Conservation (phyloP, 306 rosid species). For the Trifolium subterraneum region DNA sequence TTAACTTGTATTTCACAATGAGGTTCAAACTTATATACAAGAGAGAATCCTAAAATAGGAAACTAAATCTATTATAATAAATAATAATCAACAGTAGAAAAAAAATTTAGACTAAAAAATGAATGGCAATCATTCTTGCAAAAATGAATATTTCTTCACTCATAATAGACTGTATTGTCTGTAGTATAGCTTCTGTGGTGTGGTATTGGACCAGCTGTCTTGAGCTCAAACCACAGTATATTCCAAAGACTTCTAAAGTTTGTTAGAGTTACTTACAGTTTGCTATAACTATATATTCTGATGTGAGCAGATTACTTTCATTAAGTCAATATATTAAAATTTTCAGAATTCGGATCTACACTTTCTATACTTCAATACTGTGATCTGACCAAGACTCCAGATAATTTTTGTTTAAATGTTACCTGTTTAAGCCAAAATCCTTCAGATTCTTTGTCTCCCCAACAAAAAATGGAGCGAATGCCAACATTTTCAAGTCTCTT, state of each 20-base stretch:
- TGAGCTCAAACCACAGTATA: not conserved
- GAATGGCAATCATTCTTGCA: constrained; percentile 16
- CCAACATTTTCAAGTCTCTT: constrained; percentile 85
- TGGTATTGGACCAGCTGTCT: not conserved
- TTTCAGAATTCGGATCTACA: constrained; percentile 3
- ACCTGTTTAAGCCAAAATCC: constrained; percentile 95
- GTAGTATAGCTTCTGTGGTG: not conserved
- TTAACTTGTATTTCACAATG: too few relatives aligned
- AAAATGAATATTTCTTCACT: not conserved
- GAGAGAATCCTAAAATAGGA: too few relatives aligned
- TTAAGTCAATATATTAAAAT: not conserved
- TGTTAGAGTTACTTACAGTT: not conserved
- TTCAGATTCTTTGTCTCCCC: constrained; percentile 98
- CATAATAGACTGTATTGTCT: not conserved
- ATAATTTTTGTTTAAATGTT: constrained; percentile 19
- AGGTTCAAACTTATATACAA: too few relatives aligned
- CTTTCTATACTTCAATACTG: constrained; percentile 2
- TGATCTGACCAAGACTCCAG: constrained; percentile 27
- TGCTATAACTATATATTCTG: not conserved
- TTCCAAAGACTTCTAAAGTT: not conserved
- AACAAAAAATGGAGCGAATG: constrained; percentile 73
- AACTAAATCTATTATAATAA: too few relatives aligned
- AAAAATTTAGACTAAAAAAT: constrained; percentile 16
- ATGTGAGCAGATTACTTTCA: not conserved
- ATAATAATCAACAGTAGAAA: too few relatives aligned